Base-by-base conservation (phyloP, 1,284 basidiomycete genomes). In the Cutaneotrichosporon sp. region DNA sequence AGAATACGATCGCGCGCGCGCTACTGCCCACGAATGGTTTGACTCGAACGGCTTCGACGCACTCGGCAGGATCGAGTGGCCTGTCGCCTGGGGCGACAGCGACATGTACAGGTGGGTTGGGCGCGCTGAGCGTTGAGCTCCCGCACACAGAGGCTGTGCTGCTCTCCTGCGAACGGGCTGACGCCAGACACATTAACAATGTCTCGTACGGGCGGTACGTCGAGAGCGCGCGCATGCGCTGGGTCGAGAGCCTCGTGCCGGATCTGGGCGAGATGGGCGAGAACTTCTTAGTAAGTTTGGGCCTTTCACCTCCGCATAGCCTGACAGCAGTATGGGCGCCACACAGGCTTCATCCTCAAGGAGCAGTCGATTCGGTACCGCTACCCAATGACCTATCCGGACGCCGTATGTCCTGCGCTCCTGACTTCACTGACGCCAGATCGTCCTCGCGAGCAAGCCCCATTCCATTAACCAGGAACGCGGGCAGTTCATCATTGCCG, bases 21-120 rank as follows among this genome's bases (percentile, higher is more conserved):
- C 58, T 20, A 52, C 58, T 8, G 52, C 37, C 2, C 54, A 54
- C 30, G 47, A 59, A 49, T 57, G 49, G 58, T 60, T 52, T 20
- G 54, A 55, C 55, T 58, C 54, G 30, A 59, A 70, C 13, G 68
- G 67, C 4, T 72, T 63, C 50, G 71, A 70, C 44, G 34, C 51
- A 2, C 51, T 60, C 22, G 69, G 68, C 15, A 49, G 65, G 7
- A 44, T 74, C 43, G 70, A 69, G 50, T 70, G 69, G 66, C 67
- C 69, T 15, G 67, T 70, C 15, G 70, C 70, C 7, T 75, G 73
- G 73, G 73, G 73, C 1, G 70, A 75, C 42, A 63, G 60, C 38
- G 73, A 75, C 59, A 71, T 66, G 58, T 74, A 70, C 59, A 56
- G 63, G 73, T 73, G 59, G 60, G 71, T 65, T 4, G 17, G 8